Evolutionary conservation across 495 filamentous ascomycete species (phyloP).

Genomic region (Annulohypoxylon bovei): DNA sequence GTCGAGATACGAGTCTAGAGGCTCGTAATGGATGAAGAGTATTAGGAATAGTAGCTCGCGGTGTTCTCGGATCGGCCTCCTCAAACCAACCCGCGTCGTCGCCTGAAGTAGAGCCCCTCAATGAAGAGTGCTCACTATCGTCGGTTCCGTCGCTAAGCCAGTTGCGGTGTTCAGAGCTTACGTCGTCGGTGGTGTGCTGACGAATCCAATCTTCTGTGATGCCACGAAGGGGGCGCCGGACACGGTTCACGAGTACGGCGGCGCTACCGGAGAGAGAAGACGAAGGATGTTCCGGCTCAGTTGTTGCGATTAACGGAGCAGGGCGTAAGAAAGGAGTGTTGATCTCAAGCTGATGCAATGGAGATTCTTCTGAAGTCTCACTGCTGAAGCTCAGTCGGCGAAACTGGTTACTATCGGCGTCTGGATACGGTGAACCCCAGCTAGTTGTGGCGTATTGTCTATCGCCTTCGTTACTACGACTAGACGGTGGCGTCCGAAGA

Average conservation of each 20-base stretch:
- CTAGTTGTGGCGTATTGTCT: slow-evolving; percentile 68
- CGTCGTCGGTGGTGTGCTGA: slow-evolving; percentile 71
- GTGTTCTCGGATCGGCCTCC: slow-evolving; percentile 50
- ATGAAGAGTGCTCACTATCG: slow-evolving; percentile 69
- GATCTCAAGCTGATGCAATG: slow-evolving; percentile 61
- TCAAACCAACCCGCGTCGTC: slow-evolving; percentile 58
- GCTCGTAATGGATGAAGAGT: slow-evolving; percentile 49
- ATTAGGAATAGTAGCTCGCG: slow-evolving; percentile 50
- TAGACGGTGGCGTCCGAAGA: slow-evolving; percentile 61
- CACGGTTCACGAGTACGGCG: slow-evolving; percentile 64
- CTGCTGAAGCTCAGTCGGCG: slow-evolving; percentile 62
- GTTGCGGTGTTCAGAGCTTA: slow-evolving; percentile 69
- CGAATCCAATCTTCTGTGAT: slow-evolving; percentile 84
- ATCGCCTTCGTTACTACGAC: slow-evolving; percentile 41
- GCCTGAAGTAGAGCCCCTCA: slow-evolving; percentile 65
- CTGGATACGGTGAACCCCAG: slow-evolving; percentile 80
- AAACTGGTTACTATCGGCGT: slow-evolving; percentile 55
- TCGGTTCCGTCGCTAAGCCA: slow-evolving; percentile 81
- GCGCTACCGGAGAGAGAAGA: slow-evolving; percentile 61
- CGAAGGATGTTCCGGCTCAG: slow-evolving; percentile 49
- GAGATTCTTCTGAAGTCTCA: slow-evolving; percentile 62
- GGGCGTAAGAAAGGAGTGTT: slow-evolving; percentile 64
- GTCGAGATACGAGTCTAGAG: slow-evolving; percentile 47
- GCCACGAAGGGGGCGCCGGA: slow-evolving; percentile 63
- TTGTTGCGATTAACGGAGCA: slow-evolving; percentile 50